Conservation (phyloP, 148 eudicot genomes). For the Polygonum aviculare region DNA sequence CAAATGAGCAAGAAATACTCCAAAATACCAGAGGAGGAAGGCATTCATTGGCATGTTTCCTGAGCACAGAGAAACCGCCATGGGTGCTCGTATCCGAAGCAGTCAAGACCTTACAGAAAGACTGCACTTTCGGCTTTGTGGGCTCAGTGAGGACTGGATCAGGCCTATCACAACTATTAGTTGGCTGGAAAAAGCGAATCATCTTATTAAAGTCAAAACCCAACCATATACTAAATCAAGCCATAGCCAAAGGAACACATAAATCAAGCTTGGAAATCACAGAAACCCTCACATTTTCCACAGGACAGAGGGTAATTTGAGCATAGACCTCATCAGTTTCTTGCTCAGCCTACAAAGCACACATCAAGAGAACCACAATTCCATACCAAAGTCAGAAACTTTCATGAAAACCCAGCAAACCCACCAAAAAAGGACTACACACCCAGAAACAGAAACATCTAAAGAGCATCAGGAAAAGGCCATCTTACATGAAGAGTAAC, state of each 20-base stretch:
- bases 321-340: conserved; percentile 97
- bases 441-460: background rate
- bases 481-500: conserved; percentile 44
- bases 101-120: conserved; percentile 85
- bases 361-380: background rate
- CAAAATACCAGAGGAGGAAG: conserved; percentile 72
- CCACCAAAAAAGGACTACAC: background rate
- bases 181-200: conserved; percentile 34
- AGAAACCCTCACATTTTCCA: conserved; percentile 45
- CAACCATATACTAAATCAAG: conserved; percentile 2
- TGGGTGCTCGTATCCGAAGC: conserved; percentile 98
- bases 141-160: conserved; percentile 49
- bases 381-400: background rate
- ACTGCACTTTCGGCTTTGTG: conserved; percentile 50
- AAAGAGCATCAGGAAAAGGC: background rate
- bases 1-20: too few species aligned
- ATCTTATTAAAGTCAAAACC: background rate
- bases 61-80: conserved; percentile 95
- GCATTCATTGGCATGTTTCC: conserved; percentile 92
- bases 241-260: background rate
- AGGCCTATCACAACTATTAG: conserved; percentile 42
- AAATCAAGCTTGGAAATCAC: background rate
- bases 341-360: conserved; percentile 68
- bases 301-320: conserved; percentile 77
- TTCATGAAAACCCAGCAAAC: background rate